A percentile compares a stretch with the other conserved stretches of the same genome.
phyloP scores from a whole-genome alignment of 306 rosid species.

The Notholithocarpus densiflorus region DNA sequence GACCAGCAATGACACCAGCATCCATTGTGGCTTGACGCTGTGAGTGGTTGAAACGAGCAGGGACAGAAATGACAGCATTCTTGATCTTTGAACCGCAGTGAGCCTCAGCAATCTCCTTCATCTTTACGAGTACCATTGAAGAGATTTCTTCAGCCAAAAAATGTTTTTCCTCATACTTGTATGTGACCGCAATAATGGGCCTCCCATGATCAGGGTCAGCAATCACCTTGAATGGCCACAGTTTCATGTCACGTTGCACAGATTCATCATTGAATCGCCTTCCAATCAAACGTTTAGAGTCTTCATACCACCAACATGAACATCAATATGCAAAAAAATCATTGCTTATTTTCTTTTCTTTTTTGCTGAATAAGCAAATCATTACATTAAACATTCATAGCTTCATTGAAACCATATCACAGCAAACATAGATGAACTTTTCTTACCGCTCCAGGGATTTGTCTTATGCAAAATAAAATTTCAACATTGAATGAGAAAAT shows the following conservation, averaged over 20 bases:
- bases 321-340: too few relatives aligned
- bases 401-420: too few relatives aligned
- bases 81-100: conserved; percentile 23
- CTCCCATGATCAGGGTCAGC: conserved; percentile 33
- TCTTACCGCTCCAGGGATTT: too few relatives aligned
- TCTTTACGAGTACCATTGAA: conserved; percentile 33
- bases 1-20: conserved; percentile 34
- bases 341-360: too few relatives aligned
- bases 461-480: too few relatives aligned
- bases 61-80: conserved; percentile 44
- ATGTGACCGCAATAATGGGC: conserved; percentile 33
- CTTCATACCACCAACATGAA: background rate
- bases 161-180: conserved; percentile 37
- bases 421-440: too few relatives aligned
- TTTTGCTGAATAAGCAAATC: too few relatives aligned
- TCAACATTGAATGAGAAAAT: too few relatives aligned
- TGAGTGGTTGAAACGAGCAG: conserved; percentile 36
- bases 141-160: conserved; percentile 43
- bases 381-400: too few relatives aligned
- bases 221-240: conserved; percentile 44
- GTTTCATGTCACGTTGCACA: conserved; percentile 35
- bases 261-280: conserved; percentile 32
- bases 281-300: conserved; percentile 46
- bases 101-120: conserved; percentile 45
- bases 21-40: conserved; percentile 45